These are phyloP conservation scores for Seiridium cupressi DNA, from an alignment of 2,329 filamentous ascomycete genomes.

Conservation along the genomic window DNA sequence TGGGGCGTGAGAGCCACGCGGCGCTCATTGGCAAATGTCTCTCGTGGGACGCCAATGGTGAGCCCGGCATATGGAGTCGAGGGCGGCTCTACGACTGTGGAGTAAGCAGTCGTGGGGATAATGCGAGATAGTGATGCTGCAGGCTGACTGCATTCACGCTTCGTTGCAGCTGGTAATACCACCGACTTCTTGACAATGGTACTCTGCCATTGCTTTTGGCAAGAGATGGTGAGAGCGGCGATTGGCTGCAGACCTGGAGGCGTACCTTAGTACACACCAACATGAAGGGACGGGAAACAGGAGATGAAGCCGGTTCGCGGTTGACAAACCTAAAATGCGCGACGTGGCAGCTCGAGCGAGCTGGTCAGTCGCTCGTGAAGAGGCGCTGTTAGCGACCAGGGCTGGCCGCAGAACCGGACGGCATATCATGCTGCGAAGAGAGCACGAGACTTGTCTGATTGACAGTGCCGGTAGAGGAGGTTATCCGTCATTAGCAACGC, in stretches of 20 bases:
- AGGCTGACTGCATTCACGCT: constrained; percentile 16
- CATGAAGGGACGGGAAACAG: constrained; percentile 7
- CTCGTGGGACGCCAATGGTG: constrained; percentile 75
- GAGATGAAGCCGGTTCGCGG: constrained; percentile 4
- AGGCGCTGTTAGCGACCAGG: constrained; percentile 26
- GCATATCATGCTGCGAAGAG: constrained; percentile 24
- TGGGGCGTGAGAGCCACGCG: constrained; percentile 83
- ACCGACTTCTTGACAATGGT: constrained; percentile 24
- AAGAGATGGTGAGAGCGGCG: constrained; percentile 13
- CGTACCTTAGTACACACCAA: constrained; percentile 21
- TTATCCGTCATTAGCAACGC: constrained; percentile 8
- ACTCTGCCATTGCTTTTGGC: constrained; percentile 24
- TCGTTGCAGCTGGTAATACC: constrained; percentile 24
- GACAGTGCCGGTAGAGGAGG: not conserved
- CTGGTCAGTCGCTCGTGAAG: constrained; percentile 22
- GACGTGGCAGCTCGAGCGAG: constrained; percentile 20
- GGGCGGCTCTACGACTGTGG: constrained; percentile 32
- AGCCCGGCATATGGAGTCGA: constrained; percentile 68
- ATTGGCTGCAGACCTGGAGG: constrained; percentile 21
- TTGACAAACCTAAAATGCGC: constrained; percentile 27
- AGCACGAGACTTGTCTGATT: constrained; percentile 17
- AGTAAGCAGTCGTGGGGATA: constrained; percentile 27
- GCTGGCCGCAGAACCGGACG: constrained; percentile 24
- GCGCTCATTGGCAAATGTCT: constrained; percentile 75
- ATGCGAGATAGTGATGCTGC: constrained; percentile 12